These are phyloP conservation scores for Saccharomyces hybrid DNA, from an alignment of 1,139 yeast species.

Conservation along the genomic window DNA sequence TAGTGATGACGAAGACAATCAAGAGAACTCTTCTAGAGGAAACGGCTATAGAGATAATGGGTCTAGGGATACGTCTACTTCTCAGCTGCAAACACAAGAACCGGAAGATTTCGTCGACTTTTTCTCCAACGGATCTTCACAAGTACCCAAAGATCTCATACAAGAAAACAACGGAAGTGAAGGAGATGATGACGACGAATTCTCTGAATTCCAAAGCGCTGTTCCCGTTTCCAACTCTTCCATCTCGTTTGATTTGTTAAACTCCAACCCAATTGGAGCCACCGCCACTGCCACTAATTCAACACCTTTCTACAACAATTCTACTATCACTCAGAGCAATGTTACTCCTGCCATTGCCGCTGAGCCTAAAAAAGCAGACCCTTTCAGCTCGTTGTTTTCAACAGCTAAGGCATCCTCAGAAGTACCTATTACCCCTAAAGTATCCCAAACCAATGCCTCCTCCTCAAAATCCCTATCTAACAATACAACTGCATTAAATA, in stretches of 20 bases:
- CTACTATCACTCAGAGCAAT: constrained; percentile 14
- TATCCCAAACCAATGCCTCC: constrained; percentile 2
- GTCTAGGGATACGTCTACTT: background rate
- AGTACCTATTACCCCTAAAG: background rate
- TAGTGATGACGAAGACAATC: constrained; percentile 50
- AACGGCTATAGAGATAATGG: background rate
- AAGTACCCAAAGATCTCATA: background rate
- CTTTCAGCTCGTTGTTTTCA: constrained; percentile 75
- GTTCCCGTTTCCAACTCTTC: constrained; percentile 33
- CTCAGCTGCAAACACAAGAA: background rate
- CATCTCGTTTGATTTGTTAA: constrained; percentile 10
- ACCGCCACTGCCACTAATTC: constrained; percentile 9
- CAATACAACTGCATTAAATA: constrained; percentile 7
- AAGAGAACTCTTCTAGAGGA: constrained; percentile 12
- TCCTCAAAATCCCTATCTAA: constrained; percentile 6
- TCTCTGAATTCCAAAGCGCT: constrained; percentile 91
- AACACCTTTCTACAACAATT: background rate
- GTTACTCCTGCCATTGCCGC: constrained; percentile 33
- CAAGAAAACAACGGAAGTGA: constrained; percentile 11
- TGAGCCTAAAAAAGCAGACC: constrained; percentile 46
- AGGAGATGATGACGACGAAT: constrained; percentile 77
- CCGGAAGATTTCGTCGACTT: constrained; percentile 31
- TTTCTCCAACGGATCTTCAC: constrained; percentile 2
- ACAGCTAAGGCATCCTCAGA: constrained; percentile 47
- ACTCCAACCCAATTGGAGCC: constrained; percentile 7